Evolutionary conservation across 2,329 filamentous ascomycete genomes (phyloP), one percentile per base, ranked within the genome.

Genomic region (Keithomyces neogunnii): DNA sequence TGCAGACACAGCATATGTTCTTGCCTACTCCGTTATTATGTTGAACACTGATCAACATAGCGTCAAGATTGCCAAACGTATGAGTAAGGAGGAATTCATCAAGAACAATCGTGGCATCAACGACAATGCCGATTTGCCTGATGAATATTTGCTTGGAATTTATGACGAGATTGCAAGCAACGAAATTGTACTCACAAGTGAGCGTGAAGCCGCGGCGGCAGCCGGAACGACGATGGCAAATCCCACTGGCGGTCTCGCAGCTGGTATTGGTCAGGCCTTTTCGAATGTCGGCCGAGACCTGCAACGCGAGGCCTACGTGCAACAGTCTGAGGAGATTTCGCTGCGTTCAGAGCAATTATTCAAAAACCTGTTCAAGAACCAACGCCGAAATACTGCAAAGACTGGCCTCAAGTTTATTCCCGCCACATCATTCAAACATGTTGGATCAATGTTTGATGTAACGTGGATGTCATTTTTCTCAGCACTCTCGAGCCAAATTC

Each of bases 391-490:
- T 53, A 83, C 88, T 2, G 73, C 86, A 42, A 86, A 86, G 58
- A 66, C 79, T 65, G 71, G 83, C 68, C 61, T 85, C 76, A 70
- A 84, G 74, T 99, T 93, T 68, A 95, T 99, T 50, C 88, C 89
- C 1, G 93, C 93, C 3, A 93, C 89, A 1, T 97, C 91, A 0
- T 91, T 89, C 66, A 92, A 89, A 60, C 93, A 99, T 66, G 88
- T 96, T 47, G 93, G 93, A 0, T 90, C 93, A 1, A 99, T 99
- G 93, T 97, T 99, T 63, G 91, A 96, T 61, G 90, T 96, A 29
- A 95, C 90, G 0, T 99, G 93, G 93, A 99, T 97, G 92, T 96
- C 92, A 8, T 95, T 96, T 68, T 86, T 99, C 62, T 97, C 92
- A 4, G 91, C 91, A 0, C 78, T 99, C 30, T 96, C 92, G 1